A percentile compares a stretch with the other conserved stretches of the same genome.
These are phyloP conservation scores for Aristolochia contorta DNA, from an alignment of 164 flowering plant species.

Conservation along the genomic window DNA sequence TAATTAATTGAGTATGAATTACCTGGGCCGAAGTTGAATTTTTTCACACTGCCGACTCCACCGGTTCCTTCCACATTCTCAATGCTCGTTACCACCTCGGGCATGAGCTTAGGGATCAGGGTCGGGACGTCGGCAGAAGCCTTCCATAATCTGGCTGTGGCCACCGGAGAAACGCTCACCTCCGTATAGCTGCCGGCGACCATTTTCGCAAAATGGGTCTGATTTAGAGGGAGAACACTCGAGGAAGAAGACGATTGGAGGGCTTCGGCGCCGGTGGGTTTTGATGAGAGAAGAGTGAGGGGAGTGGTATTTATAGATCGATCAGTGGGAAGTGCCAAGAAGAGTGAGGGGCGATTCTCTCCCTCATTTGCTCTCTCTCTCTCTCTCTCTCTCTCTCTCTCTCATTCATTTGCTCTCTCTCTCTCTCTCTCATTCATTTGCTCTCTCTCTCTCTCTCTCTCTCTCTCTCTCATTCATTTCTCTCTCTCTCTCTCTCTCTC, in stretches of 20 bases:
- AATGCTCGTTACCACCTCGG: background rate
- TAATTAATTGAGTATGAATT: background rate
- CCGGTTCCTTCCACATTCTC: slow-evolving; percentile 1
- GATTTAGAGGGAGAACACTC: background rate
- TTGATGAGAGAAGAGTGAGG: background rate
- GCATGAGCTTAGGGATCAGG: slow-evolving; percentile 2
- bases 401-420: no score
- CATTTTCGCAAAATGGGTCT: background rate
- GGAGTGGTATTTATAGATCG: slow-evolving; percentile 1
- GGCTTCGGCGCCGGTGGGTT: background rate
- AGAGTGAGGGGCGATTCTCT: no score
- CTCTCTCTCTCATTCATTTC: no score
- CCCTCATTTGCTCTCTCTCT: no score
- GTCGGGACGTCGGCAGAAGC: background rate
- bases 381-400: no score
- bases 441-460: no score
- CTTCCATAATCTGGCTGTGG: slow-evolving; percentile 2
- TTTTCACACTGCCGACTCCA: slow-evolving; percentile 3
- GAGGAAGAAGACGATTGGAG: background rate
- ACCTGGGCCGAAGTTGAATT: slow-evolving; percentile 4
- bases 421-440: no score
- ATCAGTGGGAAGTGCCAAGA: no score
- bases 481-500: no score
- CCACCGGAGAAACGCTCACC: background rate
- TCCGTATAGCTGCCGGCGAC: slow-evolving; percentile 1